Base-by-base conservation (phyloP, 2,329 filamentous ascomycete species). In the Fusarium decemcellulare region DNA sequence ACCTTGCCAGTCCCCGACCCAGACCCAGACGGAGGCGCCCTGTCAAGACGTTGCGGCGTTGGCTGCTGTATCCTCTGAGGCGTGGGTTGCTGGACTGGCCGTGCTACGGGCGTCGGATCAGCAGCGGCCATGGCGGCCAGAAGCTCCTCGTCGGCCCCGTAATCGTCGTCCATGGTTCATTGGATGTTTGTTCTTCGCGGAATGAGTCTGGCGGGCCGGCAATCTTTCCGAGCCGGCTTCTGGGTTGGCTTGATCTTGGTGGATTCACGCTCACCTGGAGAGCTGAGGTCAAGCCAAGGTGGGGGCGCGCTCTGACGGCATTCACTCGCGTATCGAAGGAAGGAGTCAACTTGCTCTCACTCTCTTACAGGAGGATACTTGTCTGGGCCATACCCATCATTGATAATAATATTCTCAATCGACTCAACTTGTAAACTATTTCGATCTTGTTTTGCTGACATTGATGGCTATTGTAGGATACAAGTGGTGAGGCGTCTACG, bases 1-100 rank as follows among this genome's bases (percentile, higher is more conserved):
- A 97, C 86, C 75, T 91, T 92, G 40, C 83, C 76, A 40, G 77
- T 78, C 4, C 79, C 69, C 7, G 77, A 73, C 9, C 80, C 77
- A 23, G 80, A 72, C n/a, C 80, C 77, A 23, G 80, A 72, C n/a
- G 84, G 81, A 15, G 84, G 84, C 59, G 81, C 81, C 65, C 80
- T 84, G 72, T 89, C 86, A 37, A 91, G 81, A 8, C 85, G 83
- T 71, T 91, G 89, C 1, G 88, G 87, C 14, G 78, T 86, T 2
- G 83, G 86, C 68, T 84, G 82, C 66, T 80, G 80, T 40, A 84
- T 81, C 61, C 74, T 81, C 65, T 79, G 81, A n/a, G 85, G 78
- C 63, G 76, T 76, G 0, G 81, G 81, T 59, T 84, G 83, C 60
- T 81, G 80, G 54, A 79, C 67, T 30, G 76, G 59, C 39, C 61